A percentile compares a stretch with the other conserved stretches of the same genome.
Conservation (phyloP, 257 asterid genomes). For the Craterostigma plantagineum region DNA sequence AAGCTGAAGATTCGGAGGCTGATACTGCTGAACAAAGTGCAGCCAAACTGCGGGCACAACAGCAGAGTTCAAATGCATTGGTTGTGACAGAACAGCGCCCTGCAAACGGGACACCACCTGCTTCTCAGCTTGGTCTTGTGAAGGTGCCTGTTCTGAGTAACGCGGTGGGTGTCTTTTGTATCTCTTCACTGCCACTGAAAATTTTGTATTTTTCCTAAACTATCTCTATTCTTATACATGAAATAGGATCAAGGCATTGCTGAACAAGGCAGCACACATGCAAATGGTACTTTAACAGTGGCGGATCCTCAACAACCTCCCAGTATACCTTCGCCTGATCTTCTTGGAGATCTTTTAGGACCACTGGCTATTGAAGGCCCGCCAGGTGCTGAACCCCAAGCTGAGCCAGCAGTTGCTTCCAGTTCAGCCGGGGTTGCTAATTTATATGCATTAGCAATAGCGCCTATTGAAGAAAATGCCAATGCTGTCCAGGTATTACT, state of each 20-base stretch:
- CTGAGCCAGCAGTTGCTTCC: slow-evolving; percentile 20
- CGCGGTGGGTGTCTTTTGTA: slow-evolving; percentile 18
- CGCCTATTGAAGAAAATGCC: slow-evolving; percentile 34
- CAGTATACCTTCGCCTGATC: slow-evolving; percentile 36
- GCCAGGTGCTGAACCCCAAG: slow-evolving; percentile 13
- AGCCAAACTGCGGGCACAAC: slow-evolving; percentile 54
- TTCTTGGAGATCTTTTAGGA: slow-evolving; percentile 56
- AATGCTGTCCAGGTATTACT: slow-evolving; percentile 35
- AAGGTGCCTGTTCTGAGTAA: slow-evolving; percentile 37
- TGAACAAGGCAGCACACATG: slow-evolving; percentile 23
- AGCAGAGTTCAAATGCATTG: slow-evolving; percentile 63
- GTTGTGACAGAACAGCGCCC: slow-evolving; percentile 54
- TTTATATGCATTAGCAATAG: slow-evolving; percentile 48
- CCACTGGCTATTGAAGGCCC: slow-evolving; percentile 57
- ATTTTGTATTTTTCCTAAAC: too few relatives aligned
- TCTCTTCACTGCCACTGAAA: too few relatives aligned
- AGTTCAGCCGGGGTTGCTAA: slow-evolving; percentile 16
- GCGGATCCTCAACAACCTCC: slow-evolving; percentile 49
- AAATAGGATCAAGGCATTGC: slow-evolving; percentile 27
- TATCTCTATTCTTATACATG: background rate
- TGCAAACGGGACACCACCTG: slow-evolving; percentile 42
- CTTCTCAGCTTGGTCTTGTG: slow-evolving; percentile 45
- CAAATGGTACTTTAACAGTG: slow-evolving; percentile 45
- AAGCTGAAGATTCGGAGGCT: slow-evolving; percentile 64
- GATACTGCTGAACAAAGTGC: slow-evolving; percentile 90